Percentiles rank a stretch among this genome's conserved stretches.
phyloP scores from a whole-genome alignment of 2,329 filamentous ascomycete species.

The Bipolaris cookei region DNA sequence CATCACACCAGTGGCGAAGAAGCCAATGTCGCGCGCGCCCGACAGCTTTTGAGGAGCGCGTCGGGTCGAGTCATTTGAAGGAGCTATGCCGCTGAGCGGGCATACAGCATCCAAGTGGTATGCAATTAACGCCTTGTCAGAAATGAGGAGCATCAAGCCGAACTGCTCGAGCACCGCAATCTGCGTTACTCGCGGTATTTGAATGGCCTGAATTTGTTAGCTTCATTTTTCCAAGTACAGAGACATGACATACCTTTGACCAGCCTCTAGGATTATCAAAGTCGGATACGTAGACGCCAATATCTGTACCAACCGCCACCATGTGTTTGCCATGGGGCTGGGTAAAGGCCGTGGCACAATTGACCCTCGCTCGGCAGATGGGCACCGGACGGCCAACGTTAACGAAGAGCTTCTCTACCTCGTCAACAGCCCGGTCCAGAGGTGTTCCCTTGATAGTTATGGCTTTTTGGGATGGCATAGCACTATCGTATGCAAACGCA shows the following conservation, averaged over 20 bases:
- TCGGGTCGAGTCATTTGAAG: constrained; percentile 74
- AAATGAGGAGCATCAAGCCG: constrained; percentile 86
- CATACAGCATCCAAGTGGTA: constrained; percentile 90
- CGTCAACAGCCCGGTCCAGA: constrained; percentile 85
- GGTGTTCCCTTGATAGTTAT: constrained; percentile 90
- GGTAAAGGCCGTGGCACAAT: constrained; percentile 90
- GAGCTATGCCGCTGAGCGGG: constrained; percentile 60
- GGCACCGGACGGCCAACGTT: constrained; percentile 72
- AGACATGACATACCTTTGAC: constrained; percentile 70
- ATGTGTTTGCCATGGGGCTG: constrained; percentile 81
- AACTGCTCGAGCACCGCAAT: constrained; percentile 96
- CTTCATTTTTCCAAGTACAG: neutral
- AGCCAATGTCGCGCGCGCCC: constrained; percentile 88
- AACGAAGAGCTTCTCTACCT: constrained; percentile 78
- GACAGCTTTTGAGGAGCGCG: constrained; percentile 90
- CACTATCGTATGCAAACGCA: constrained; percentile 81
- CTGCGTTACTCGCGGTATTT: constrained; percentile 80
- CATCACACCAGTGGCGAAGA: constrained; percentile 95
- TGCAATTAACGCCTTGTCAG: constrained; percentile 88
- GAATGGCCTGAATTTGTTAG: constrained; percentile 69
- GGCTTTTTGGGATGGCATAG: constrained; percentile 59
- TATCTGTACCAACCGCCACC: constrained; percentile 93
- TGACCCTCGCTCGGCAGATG: constrained; percentile 84
- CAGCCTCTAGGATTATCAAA: constrained; percentile 89
- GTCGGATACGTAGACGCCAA: constrained; percentile 89